A percentile compares a stretch with the other conserved stretches of the same genome.
These are phyloP conservation scores for Hyaloscypha variabilis DNA, from an alignment of 495 filamentous ascomycete species.

Conservation along the genomic window DNA sequence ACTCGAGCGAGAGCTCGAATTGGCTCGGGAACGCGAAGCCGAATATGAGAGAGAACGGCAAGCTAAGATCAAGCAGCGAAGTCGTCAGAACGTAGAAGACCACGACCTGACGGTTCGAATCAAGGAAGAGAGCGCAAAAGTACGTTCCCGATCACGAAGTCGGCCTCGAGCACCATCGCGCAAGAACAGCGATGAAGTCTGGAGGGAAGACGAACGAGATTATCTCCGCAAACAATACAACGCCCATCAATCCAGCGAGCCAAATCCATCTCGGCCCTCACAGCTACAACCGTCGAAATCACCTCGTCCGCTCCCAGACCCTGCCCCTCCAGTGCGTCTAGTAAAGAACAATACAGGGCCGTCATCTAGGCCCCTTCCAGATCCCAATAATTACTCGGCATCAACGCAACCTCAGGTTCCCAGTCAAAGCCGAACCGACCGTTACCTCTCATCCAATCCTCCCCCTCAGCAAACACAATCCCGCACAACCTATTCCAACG, in stretches of 20 bases:
- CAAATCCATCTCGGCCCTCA: slow-evolving; percentile 36
- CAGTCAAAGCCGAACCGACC: slow-evolving; percentile 45
- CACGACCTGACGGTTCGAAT: slow-evolving; percentile 30
- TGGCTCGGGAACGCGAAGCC: slow-evolving; percentile 82
- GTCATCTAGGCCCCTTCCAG: slow-evolving; percentile 51
- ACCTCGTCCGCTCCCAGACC: slow-evolving; percentile 35
- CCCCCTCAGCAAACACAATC: slow-evolving; percentile 37
- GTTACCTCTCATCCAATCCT: slow-evolving; percentile 44
- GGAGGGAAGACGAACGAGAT: slow-evolving; percentile 73
- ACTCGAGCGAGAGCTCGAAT: slow-evolving; percentile 82
- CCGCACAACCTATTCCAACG: slow-evolving; percentile 56
- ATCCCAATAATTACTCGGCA: slow-evolving; percentile 46
- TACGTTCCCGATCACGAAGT: slow-evolving; percentile 42
- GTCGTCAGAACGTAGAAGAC: slow-evolving; percentile 26
- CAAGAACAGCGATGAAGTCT: slow-evolving; percentile 58
- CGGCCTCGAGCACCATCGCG: slow-evolving; percentile 42
- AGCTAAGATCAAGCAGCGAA: slow-evolving; percentile 41
- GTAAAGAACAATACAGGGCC: slow-evolving; percentile 32
- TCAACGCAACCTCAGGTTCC: slow-evolving; percentile 14
- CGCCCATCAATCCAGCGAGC: slow-evolving; percentile 45
- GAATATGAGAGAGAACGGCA: slow-evolving; percentile 84
- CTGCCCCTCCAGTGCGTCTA: slow-evolving; percentile 22
- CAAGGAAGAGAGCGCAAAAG: slow-evolving; percentile 38
- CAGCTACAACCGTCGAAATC: slow-evolving; percentile 39
- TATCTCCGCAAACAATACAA: slow-evolving; percentile 73